Base-by-base conservation (phyloP, 2,329 filamentous ascomycete genomes). In the Claviceps cyperi region DNA sequence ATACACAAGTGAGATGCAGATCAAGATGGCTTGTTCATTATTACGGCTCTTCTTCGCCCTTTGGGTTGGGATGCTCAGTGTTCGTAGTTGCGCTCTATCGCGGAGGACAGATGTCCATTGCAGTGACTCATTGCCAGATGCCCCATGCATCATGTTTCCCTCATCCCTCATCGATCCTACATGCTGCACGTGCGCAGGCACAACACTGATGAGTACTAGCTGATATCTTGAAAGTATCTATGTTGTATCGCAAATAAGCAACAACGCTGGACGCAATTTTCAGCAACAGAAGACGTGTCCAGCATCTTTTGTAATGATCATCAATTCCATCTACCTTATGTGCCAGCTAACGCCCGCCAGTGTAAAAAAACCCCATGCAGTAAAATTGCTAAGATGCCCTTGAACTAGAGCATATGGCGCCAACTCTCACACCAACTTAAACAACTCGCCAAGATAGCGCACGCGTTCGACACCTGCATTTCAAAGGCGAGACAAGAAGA, bases 291-390 rank as follows among this genome's bases (percentile, higher is more conserved):
- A 24, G 22, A 14, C 5, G 24, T 43, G 13, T 24, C 4, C 38
- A 15, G 19, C 6, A 28, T 50, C 21, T 28, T 43, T 52, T 50
- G 38, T 50, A 48, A 44, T 47, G 15, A 49, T 54, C 43, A 50
- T 56, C 51, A 52, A 55, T 55, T 54, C 47, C 49, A 39, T 52
- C 52, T 56, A 55, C 50, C 46, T 52, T 50, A 46, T 50, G 46
- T 53, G 50, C 52, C 54, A 53, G 52, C 54, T 50, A 55, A 56
- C 48, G 45, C 51, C 51, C 48, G 45, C 51, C 51, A 47, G 48
- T 46, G 45, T 44, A 46, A 35, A 32, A 15, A 24, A 43, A 19
- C 36, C 22, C 46, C 36, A 40, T 43, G 44, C 40, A 43, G 43
- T 39, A 43, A 44, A 45, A 44, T 22, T 48, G 17, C n/a, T 22